These are phyloP conservation scores for Globisporangium heterothallicum DNA, from an alignment of 352 stramenopile genomes.

Conservation along the genomic window DNA sequence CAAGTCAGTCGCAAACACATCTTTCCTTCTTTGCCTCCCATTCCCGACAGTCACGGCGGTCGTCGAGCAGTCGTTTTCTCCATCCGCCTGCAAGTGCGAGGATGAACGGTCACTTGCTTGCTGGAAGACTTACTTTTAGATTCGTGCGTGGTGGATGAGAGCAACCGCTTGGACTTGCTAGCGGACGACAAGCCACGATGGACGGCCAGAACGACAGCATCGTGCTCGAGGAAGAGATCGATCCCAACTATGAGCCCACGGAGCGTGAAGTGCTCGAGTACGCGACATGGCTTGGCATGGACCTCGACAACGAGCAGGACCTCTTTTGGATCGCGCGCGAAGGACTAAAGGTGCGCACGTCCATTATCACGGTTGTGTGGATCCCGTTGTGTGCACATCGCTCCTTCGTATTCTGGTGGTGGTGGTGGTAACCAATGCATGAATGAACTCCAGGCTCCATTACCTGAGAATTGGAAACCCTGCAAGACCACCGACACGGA, in stretches of 20 bases:
- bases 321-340: slow-evolving; percentile 94
- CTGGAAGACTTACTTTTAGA: too few relatives aligned
- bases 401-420: not conserved
- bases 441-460: slow-evolving; percentile 78
- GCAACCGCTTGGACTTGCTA: too few relatives aligned
- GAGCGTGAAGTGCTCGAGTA: slow-evolving; percentile 92
- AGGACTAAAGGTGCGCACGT: slow-evolving; percentile 61
- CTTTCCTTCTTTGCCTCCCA: too few relatives aligned
- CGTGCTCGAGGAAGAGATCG: slow-evolving; percentile 92
- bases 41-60: too few relatives aligned
- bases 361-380: not conserved
- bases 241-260: slow-evolving; percentile 92
- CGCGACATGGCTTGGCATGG: slow-evolving; percentile 94
- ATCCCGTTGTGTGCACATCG: too few relatives aligned
- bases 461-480: slow-evolving; percentile 94
- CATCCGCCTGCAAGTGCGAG: too few relatives aligned
- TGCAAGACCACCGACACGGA: slow-evolving; percentile 94
- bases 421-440: not conserved
- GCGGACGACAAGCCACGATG: slow-evolving; percentile 19
- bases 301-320: slow-evolving; percentile 87
- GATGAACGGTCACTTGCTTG: too few relatives aligned
- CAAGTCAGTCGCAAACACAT: too few relatives aligned
- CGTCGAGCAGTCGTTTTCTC: too few relatives aligned
- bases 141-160: not conserved
- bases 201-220: slow-evolving; percentile 73